A percentile compares a stretch with the other conserved stretches of the same genome.
These are phyloP conservation scores for Thalassiosira hispida DNA, from an alignment of 352 stramenopile species.

Conservation along the genomic window DNA sequence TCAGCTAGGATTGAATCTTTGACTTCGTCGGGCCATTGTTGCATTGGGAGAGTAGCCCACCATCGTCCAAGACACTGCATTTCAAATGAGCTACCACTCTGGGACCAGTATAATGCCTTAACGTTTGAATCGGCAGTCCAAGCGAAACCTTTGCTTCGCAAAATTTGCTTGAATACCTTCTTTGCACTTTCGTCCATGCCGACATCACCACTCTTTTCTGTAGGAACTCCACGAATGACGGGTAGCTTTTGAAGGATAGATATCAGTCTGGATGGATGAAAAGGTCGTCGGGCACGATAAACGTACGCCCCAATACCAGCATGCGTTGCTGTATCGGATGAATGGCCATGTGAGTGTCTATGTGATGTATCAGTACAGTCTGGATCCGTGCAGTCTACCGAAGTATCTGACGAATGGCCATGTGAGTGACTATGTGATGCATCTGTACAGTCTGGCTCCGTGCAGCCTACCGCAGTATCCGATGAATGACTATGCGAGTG, in stretches of 20 bases:
- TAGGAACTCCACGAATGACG: conserved; percentile 60
- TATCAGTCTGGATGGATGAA: conserved; percentile 72
- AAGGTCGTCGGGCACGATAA: conserved; percentile 70
- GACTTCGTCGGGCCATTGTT: conserved; percentile 77
- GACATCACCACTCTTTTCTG: conserved; percentile 4
- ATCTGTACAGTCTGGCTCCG: conserved; percentile 46
- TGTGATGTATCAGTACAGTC: conserved; percentile 59
- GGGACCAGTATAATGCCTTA: conserved; percentile 82
- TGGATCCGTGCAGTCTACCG: conserved; percentile 43
- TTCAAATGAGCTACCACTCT: conserved; percentile 80
- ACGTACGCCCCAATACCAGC: conserved; percentile 77
- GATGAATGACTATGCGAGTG: conserved; percentile 59
- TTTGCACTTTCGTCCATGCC: conserved; percentile 27
- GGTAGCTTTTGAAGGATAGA: conserved; percentile 63
- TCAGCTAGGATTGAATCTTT: conserved; percentile 68
- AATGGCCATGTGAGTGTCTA: conserved; percentile 62
- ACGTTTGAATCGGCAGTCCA: conserved; percentile 79
- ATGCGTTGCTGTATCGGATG: conserved; percentile 32
- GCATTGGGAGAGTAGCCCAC: conserved; percentile 75
- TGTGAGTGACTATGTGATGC: conserved; percentile 21
- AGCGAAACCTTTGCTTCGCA: conserved; percentile 84
- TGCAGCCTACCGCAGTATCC: conserved; percentile 23
- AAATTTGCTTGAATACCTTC: conserved; percentile 54
- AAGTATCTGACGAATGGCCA: conserved; percentile 29
- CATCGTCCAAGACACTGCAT: conserved; percentile 80